Percentiles rank a stretch among this genome's conserved stretches.
Evolutionary conservation across 192 early-diverging fungal species (phyloP).

Genomic region (Backusella circina): DNA sequence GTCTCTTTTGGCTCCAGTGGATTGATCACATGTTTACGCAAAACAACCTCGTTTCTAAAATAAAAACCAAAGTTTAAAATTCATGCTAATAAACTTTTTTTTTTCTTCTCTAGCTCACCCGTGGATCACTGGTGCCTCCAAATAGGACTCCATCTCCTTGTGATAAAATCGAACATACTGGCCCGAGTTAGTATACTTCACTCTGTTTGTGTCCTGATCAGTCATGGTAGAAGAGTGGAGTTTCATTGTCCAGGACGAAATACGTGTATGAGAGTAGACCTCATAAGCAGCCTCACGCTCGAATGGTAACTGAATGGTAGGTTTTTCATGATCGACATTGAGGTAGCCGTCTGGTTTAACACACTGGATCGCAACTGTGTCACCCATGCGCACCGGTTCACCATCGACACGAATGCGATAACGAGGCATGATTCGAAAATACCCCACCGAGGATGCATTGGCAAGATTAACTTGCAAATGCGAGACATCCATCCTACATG

Average conservation of each 20-base stretch:
- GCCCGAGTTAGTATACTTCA: conserved; percentile 16
- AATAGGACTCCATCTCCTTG: conserved; percentile 26
- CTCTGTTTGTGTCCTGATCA: background rate
- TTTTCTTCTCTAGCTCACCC: background rate
- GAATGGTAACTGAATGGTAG: background rate
- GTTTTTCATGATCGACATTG: conserved; percentile 17
- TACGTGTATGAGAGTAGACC: conserved; percentile 27
- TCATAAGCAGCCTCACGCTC: conserved; percentile 14
- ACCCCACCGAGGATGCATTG: conserved; percentile 6
- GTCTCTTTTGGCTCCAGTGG: conserved; percentile 29
- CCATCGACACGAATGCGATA: conserved; percentile 24
- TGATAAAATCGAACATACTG: conserved; percentile 27
- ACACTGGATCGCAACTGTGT: conserved; percentile 26
- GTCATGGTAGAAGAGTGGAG: conserved; percentile 8
- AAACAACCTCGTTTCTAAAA: conserved; percentile 13
- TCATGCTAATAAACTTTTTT: background rate
- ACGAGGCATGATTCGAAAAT: conserved; percentile 19
- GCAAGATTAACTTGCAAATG: conserved; percentile 21
- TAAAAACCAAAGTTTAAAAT: background rate
- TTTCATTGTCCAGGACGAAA: conserved; percentile 27
- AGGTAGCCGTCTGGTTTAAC: conserved; percentile 29
- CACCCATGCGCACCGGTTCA: conserved; percentile 18
- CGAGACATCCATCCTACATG: conserved; percentile 20
- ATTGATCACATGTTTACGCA: conserved; percentile 25
- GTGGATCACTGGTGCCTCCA: conserved; percentile 13